Evolutionary conservation across 2,329 filamentous ascomycete genomes (phyloP), one percentile per base, ranked within the genome.

Genomic region (Penicillium oxalicum): DNA sequence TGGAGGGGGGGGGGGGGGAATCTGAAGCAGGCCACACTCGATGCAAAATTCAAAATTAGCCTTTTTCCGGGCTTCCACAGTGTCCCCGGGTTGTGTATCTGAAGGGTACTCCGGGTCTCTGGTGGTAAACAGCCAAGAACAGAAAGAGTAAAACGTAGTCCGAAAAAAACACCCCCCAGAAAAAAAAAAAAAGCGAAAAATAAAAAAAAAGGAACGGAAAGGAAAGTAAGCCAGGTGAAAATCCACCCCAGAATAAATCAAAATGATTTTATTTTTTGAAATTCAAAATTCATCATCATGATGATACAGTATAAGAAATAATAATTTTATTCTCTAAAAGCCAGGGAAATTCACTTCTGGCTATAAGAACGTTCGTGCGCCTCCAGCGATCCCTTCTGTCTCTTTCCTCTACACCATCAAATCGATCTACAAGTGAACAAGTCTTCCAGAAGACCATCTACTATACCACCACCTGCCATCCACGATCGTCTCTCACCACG

Each of bases 331-430:
- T 26, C 32, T 24, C 29, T 32, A 2, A 11, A 32, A 32, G 47
- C 12, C 37, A 26, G 18, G 45, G 42, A 42, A 50, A 33, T 47
- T 53, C 51, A 35, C 32, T 51, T 40, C 44, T 43, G 48, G 46
- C 53, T 58, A 58, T 58, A 58, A 58, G 53, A 52, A 44, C 46
- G 24, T 40, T 42, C 32, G 47, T 52, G 40, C 45, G 44, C 40
- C 47, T 47, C 40, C 27, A 25, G 32, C 33, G n/a, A 24, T 43
- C 8, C 11, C n/a, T 44, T 44, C 25, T 40, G 48, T 55, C 18
- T 28, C 39, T 40, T 48, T 38, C n/a, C 40, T 35, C 35, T 46
- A 35, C 28, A 40, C 25, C 35, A 24, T 24, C 33, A 25, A 18
- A 36, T 27, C 25, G 29, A 35, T 32, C 36, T 8, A 8, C 13